These are phyloP conservation scores for Stropharia rugosoannulata DNA, from an alignment of 768 basidiomycete genomes.

Conservation along the genomic window DNA sequence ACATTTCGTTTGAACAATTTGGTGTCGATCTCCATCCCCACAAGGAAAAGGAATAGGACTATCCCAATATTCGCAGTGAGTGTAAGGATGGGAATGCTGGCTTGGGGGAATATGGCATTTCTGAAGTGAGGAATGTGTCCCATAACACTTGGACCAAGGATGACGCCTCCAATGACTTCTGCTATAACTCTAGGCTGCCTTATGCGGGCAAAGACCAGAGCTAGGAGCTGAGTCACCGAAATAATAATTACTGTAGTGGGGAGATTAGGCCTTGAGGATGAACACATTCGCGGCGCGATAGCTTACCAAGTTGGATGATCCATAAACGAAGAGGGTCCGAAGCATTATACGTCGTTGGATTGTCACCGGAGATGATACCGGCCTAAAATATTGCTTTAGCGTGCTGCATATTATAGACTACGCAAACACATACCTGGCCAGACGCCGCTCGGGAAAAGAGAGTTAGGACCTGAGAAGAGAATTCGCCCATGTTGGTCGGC, in stretches of 20 bases:
- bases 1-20: slow-evolving; percentile 65
- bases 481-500: slow-evolving; percentile 43
- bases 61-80: slow-evolving; percentile 79
- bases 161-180: slow-evolving; percentile 87
- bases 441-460: slow-evolving; percentile 46
- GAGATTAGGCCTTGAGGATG: neutral
- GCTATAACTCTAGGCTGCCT: slow-evolving; percentile 91
- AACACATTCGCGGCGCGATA: slow-evolving; percentile 15
- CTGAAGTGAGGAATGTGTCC: slow-evolving; percentile 78
- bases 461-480: slow-evolving; percentile 33
- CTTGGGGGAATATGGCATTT: slow-evolving; percentile 54
- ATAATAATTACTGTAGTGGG: slow-evolving; percentile 70
- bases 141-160: slow-evolving; percentile 79
- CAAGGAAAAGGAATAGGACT: slow-evolving; percentile 77
- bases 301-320: slow-evolving; percentile 70
- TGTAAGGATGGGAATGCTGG: slow-evolving; percentile 56
- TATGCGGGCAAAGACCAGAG: slow-evolving; percentile 62
- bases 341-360: slow-evolving; percentile 62
- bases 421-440: slow-evolving; percentile 38
- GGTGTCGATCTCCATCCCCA: slow-evolving; percentile 83
- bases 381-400: slow-evolving; percentile 41
- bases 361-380: slow-evolving; percentile 72
- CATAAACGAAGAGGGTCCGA: slow-evolving; percentile 73
- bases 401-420: neutral
- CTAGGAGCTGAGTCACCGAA: slow-evolving; percentile 70